Evolutionary conservation across 2,329 filamentous ascomycete genomes (phyloP).

Genomic region (Albifimbria verrucaria): DNA sequence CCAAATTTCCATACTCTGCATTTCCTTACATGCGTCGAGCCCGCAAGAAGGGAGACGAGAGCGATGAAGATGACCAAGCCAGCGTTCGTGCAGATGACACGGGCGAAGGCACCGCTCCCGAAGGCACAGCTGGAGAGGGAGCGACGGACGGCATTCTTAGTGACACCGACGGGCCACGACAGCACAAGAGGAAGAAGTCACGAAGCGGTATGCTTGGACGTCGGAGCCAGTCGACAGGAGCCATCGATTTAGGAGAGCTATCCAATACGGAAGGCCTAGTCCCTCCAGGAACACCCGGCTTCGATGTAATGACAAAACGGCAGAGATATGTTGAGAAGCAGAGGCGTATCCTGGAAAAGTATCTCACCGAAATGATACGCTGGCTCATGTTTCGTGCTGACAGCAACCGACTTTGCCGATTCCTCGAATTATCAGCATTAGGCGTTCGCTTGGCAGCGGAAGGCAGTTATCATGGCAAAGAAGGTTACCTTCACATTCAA

Average conservation of each 20-base stretch:
- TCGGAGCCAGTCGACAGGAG: constrained; percentile 49
- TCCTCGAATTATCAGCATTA: constrained; percentile 89
- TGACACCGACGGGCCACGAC: constrained; percentile 27
- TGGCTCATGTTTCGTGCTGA: constrained; percentile 97
- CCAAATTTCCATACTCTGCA: constrained; percentile 82
- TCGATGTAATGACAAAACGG: constrained; percentile 40
- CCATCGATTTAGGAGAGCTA: constrained; percentile 44
- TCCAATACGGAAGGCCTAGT: constrained; percentile 39
- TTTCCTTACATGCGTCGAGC: constrained; percentile 86
- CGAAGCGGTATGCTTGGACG: constrained; percentile 51
- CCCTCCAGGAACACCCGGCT: constrained; percentile 48
- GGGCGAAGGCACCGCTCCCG: constrained; percentile 55
- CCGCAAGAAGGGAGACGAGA: constrained; percentile 74
- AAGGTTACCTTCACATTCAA: constrained; percentile 89
- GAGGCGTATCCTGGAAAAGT: constrained; percentile 80
- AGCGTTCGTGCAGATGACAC: constrained; percentile 40
- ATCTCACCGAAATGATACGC: constrained; percentile 88
- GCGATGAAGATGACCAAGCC: constrained; percentile 65
- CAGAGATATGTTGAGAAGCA: constrained; percentile 76
- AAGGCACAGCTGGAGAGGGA: constrained; percentile 48
- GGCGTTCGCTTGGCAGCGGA: constrained; percentile 92
- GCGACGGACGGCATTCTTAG: constrained; percentile 35
- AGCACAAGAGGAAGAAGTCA: constrained; percentile 43
- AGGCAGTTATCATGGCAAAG: constrained; percentile 96
- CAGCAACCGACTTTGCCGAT: constrained; percentile 93